A percentile compares a stretch with the other conserved stretches of the same genome.
phyloP scores from a whole-genome alignment of 768 basidiomycete species.

The Mycena rebaudengoi region DNA sequence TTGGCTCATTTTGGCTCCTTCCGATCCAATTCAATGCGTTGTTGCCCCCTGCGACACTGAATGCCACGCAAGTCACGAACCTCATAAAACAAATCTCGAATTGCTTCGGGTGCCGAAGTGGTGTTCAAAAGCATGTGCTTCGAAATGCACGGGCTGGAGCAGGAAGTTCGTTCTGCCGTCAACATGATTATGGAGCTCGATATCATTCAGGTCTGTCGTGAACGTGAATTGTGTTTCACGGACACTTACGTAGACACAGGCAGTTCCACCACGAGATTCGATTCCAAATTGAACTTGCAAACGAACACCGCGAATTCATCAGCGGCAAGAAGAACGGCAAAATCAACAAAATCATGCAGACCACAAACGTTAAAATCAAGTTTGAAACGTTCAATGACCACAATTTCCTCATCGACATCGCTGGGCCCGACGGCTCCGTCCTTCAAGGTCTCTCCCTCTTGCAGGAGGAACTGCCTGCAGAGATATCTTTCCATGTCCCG shows the following conservation, averaged over 20 bases:
- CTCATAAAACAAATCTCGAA: slow-evolving; percentile 88
- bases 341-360: slow-evolving; percentile 99
- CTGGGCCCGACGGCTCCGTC: slow-evolving; percentile 84
- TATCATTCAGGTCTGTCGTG: slow-evolving; percentile 77
- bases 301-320: slow-evolving; percentile 98
- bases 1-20: slow-evolving; percentile 97
- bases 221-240: background rate
- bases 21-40: slow-evolving; percentile 94
- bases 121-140: slow-evolving; percentile 98
- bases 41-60: slow-evolving; percentile 82
- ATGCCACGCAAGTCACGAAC: slow-evolving; percentile 81
- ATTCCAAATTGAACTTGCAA: slow-evolving; percentile 97
- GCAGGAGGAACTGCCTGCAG: slow-evolving; percentile 97
- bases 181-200: slow-evolving; percentile 90
- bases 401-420: slow-evolving; percentile 93
- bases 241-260: slow-evolving; percentile 1
- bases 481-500: slow-evolving; percentile 98
- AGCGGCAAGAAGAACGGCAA: slow-evolving; percentile 99
- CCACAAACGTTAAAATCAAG: slow-evolving; percentile 96
- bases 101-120: slow-evolving; percentile 89
- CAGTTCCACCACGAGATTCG: slow-evolving; percentile 98
- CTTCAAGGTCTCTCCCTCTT: slow-evolving; percentile 88
- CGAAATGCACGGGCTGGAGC: slow-evolving; percentile 94
- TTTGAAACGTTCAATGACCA: slow-evolving; percentile 98
- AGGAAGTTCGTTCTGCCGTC: slow-evolving; percentile 88